Base-by-base conservation (phyloP, 1,284 basidiomycete genomes). In the Rhodotorula sp. region DNA sequence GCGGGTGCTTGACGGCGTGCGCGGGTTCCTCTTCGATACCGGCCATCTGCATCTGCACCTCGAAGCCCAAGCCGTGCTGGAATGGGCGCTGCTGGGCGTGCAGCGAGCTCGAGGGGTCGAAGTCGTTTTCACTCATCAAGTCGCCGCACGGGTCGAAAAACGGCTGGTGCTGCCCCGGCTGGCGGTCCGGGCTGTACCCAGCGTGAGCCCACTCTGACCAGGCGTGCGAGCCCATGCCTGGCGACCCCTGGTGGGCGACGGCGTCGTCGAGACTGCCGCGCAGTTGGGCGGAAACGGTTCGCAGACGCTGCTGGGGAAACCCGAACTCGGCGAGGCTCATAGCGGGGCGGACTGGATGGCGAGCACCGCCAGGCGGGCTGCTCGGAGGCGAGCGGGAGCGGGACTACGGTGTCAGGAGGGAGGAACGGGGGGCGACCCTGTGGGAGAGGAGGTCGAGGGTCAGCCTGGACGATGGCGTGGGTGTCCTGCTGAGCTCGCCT, bases 261-360 rank as follows among this genome's bases (percentile, higher is more conserved):
- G 6, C 29, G n/a, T 55, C 58, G n/a, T 55, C 51, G 48, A 56
- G 34, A 11, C 52, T 10, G 32, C 13, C 29, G 6, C 64, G 53
- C 24, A 66, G 58, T 22, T 60, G 59, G 39, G 59, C 44, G 29
- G 51, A 55, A 27, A 66, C 59, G 58, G 64, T 66, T n/a, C 59
- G 44, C 27, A 54, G 59, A 46, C 64, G 49, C n/a, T 36, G 60
- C 19, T 53, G 60, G 8, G 60, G 64, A 34, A 48, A 55, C 58
- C 52, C 57, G 29, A 47, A 54, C 39, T 54, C 60, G 53, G 52
- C 53, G 44, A 62, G 44, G 53, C 61, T 62, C 61, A 62, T 62
- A 24, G 15, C 29, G 52, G 4, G 30, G 39, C 47, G 47, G 9
- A 22, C 11, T 10, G 47, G 47, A 17, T 5, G 4, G 47, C n/a